These are phyloP conservation scores for Ophiostoma australiae DNA, from an alignment of 2,329 filamentous ascomycete genomes.

Conservation along the genomic window DNA sequence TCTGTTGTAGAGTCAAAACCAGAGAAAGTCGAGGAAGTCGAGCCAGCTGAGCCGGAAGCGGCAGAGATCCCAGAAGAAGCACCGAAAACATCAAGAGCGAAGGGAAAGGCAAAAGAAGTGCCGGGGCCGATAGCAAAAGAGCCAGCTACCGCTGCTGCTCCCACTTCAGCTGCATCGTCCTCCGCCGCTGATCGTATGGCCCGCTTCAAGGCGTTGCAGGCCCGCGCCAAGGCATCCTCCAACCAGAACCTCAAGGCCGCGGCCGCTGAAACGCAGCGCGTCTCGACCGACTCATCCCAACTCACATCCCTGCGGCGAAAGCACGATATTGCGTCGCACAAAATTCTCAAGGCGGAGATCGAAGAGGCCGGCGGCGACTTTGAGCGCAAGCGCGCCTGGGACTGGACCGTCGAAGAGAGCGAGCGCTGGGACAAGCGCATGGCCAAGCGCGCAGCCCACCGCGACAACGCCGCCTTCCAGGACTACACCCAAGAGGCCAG, in stretches of 20 bases:
- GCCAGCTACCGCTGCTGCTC: neutral
- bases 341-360: constrained; percentile 86
- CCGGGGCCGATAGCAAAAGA: neutral
- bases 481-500: constrained; percentile 83
- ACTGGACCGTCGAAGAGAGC: constrained; percentile 93
- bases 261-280: constrained; percentile 72
- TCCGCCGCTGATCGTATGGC: constrained; percentile 57
- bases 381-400: constrained; percentile 96
- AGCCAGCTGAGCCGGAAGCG: neutral
- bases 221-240: constrained; percentile 67
- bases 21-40: neutral
- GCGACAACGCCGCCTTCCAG: constrained; percentile 82
- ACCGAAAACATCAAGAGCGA: neutral
- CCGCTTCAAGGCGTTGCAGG: constrained; percentile 82
- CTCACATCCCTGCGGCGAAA: constrained; percentile 76
- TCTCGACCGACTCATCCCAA: constrained; percentile 70
- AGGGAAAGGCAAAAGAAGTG: neutral
- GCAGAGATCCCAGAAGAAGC: neutral
- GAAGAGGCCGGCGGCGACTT: constrained; percentile 85
- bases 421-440: constrained; percentile 90
- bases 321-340: constrained; percentile 83
- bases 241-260: constrained; percentile 78
- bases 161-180: neutral
- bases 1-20: neutral
- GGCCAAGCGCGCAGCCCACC: constrained; percentile 74